phyloP scores from a whole-genome alignment of 1,139 yeast species.

The Yamadazyma epiphylla region DNA sequence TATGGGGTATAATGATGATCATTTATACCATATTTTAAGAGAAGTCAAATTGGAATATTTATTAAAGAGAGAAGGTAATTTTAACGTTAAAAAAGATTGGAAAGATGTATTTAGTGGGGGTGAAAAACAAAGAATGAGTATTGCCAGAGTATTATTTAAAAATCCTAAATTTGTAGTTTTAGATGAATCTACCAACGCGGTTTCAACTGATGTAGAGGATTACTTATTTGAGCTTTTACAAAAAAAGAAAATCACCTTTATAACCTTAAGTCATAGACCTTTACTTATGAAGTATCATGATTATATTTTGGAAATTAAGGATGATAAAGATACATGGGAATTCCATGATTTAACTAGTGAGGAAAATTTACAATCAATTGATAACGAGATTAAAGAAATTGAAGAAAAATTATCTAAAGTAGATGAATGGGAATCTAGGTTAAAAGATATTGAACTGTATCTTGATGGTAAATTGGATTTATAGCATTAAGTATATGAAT shows the following conservation, averaged over 20 bases:
- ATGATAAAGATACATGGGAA: conserved; percentile 33
- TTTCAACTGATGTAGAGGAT: conserved; percentile 89
- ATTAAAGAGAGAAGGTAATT: conserved; percentile 58
- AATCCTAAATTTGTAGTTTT: conserved; percentile 78
- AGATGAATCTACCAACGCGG: conserved; percentile 94
- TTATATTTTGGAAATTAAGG: conserved; percentile 61
- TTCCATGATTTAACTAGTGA: conserved; percentile 53
- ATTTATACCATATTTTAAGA: conserved; percentile 61
- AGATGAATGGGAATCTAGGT: conserved; percentile 48
- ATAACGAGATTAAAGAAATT: conserved; percentile 62
- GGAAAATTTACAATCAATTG: conserved; percentile 58
- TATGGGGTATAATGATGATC: conserved; percentile 67
- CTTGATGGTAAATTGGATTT: conserved; percentile 30
- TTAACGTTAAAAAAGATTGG: conserved; percentile 74
- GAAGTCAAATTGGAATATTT: conserved; percentile 82
- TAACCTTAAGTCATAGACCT: conserved; percentile 86
- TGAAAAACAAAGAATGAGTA: conserved; percentile 87
- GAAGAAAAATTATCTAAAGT: conserved; percentile 52
- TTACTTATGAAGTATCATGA: conserved; percentile 84
- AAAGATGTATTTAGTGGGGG: conserved; percentile 92
- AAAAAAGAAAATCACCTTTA: conserved; percentile 66
- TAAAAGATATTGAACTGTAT: conserved; percentile 38
- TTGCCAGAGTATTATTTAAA: conserved; percentile 83
- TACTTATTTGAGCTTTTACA: conserved; percentile 75
- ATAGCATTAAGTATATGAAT: neutral